phyloP scores from a whole-genome alignment of 371 early-diverging fungal genomes.

The Rhizopus arrhizus region DNA sequence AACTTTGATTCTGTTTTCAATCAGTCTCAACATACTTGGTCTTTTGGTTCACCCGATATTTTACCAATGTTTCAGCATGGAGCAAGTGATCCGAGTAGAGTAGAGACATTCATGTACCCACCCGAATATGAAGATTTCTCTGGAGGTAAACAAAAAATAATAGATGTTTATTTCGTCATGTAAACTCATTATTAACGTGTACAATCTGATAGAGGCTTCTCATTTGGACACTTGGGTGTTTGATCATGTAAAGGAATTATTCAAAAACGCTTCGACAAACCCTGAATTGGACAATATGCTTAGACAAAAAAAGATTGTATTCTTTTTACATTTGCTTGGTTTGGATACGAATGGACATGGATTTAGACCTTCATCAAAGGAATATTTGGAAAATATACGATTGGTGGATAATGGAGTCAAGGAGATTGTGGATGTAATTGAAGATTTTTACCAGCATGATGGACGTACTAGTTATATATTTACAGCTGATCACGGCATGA shows the following conservation, averaged over 20 bases:
- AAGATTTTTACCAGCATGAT: conserved; percentile 80
- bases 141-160: conserved; percentile 56
- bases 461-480: conserved; percentile 86
- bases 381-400: conserved; percentile 81
- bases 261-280: conserved; percentile 49
- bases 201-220: conserved; percentile 66
- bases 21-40: conserved; percentile 88
- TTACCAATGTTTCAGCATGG: conserved; percentile 94
- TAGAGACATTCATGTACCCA: conserved; percentile 90
- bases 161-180: not conserved
- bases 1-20: conserved; percentile 96
- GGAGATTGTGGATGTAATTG: conserved; percentile 65
- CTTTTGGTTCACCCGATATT: conserved; percentile 97
- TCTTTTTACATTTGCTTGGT: conserved; percentile 93
- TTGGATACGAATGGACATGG: conserved; percentile 95
- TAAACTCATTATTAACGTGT: not conserved
- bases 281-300: conserved; percentile 56
- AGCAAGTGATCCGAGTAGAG: conserved; percentile 72
- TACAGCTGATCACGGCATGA: conserved; percentile 97
- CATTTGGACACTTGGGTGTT: conserved; percentile 91
- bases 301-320: conserved; percentile 76
- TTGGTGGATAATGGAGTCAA: conserved; percentile 80
- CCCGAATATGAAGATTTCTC: conserved; percentile 89
- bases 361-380: conserved; percentile 81
- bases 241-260: conserved; percentile 59